Evolutionary conservation across 164 flowering plant species (phyloP).

Genomic region (Stephania japonica): DNA sequence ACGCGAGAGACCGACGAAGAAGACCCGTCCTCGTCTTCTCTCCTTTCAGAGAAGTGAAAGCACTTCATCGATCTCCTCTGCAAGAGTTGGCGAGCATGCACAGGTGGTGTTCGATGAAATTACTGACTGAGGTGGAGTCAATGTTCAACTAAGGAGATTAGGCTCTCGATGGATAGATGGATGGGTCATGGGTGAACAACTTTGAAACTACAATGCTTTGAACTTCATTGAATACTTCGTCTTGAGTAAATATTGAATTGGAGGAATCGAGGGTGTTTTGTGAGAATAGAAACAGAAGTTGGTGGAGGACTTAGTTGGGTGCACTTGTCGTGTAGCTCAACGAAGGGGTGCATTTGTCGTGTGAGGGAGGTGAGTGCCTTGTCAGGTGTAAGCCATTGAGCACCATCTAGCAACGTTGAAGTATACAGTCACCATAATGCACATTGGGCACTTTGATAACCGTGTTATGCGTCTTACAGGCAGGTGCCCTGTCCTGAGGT

Average conservation of each 20-base stretch:
- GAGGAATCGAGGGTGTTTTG: too few species aligned
- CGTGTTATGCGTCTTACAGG: too few species aligned
- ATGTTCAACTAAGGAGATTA: background rate
- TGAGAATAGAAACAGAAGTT: background rate
- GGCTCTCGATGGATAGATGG: background rate
- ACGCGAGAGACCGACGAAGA: conserved; percentile 22
- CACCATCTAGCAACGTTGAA: too few species aligned
- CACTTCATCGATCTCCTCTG: conserved; percentile 60
- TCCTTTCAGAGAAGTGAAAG: conserved; percentile 64
- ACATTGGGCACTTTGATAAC: too few species aligned
- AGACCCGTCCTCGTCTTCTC: conserved; percentile 33
- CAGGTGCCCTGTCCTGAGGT: too few species aligned
- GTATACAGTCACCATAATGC: too few species aligned
- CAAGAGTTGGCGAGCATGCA: background rate
- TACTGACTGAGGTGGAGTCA: background rate
- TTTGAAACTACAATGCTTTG: too few species aligned
- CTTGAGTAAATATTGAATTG: background rate
- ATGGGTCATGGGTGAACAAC: background rate
- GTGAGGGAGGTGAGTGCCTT: too few species aligned
- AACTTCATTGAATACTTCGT: too few species aligned
- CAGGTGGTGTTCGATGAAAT: background rate
- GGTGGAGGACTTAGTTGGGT: background rate
- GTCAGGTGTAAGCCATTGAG: too few species aligned
- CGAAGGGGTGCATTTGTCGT: background rate
- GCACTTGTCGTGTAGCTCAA: background rate